These are phyloP conservation scores for Coemansia sp. DNA, from an alignment of 192 early-diverging fungal species.

Conservation along the genomic window DNA sequence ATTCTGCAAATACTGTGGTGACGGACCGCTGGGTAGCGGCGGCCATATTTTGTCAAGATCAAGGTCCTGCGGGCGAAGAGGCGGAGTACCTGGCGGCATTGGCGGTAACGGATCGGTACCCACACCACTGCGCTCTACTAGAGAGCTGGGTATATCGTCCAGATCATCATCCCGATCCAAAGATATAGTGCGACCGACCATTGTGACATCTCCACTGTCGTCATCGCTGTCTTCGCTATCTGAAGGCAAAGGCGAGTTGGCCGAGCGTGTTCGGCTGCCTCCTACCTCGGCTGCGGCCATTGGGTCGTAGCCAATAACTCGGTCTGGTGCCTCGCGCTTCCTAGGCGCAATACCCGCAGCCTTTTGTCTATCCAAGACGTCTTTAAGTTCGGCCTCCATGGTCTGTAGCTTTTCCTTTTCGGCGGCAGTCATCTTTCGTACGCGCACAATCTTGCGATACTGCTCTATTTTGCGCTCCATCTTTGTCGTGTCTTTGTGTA, in stretches of 20 bases:
- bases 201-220: background rate
- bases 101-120: constrained; percentile 25
- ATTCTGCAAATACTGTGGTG: constrained; percentile 31
- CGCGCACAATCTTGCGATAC: constrained; percentile 22
- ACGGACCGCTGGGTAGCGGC: constrained; percentile 47
- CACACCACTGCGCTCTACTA: background rate
- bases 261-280: background rate
- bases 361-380: constrained; percentile 29
- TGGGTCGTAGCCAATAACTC: constrained; percentile 41
- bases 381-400: constrained; percentile 41
- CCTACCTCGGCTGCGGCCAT: constrained; percentile 19
- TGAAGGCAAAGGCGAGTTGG: background rate
- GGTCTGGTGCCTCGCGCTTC: background rate
- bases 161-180: constrained; percentile 9
- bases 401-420: constrained; percentile 39
- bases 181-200: background rate
- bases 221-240: constrained; percentile 9
- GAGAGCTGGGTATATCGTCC: constrained; percentile 6
- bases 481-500: constrained; percentile 42
- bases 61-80: constrained; percentile 27
- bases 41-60: constrained; percentile 37
- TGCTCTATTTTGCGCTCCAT: constrained; percentile 51
- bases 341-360: constrained; percentile 36
- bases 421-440: constrained; percentile 40
- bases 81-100: constrained; percentile 51